Evolutionary conservation across 805 yeast genomes (phyloP), one percentile per base, ranked within the genome.

Genomic region (Nakazawaea anatomiae): DNA sequence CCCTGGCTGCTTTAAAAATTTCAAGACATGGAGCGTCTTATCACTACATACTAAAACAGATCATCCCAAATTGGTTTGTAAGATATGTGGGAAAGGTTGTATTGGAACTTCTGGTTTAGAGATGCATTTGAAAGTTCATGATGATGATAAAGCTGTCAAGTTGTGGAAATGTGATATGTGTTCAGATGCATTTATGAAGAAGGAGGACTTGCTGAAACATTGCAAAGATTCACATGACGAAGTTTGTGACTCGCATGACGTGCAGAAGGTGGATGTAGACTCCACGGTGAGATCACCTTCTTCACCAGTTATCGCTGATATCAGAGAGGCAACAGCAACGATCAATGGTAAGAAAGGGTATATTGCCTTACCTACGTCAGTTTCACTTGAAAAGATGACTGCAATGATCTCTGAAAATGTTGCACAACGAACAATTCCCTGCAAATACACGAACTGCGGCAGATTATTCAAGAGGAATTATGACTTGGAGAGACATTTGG

Each of bases 121-220:
- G 14, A 80, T 84, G 71, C 97, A 91, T 62, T 81, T 86, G 89
- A 66, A 74, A 42, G 69, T 82, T 25, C 96, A 90, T 64, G 82
- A 83, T 56, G 80, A 75, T 5, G 58, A 61, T 2, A 70, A 72
- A 14, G 74, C 72, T 10, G 67, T 74, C n/a, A 80, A 75, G 55
- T 66, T 80, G 39, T 87, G 95, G 92, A 76, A 76, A 51, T 89
- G 96, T 66, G 62, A 66, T 1, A 69, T 70, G 47, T 85, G 91
- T 64, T 62, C 50, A 6, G 62, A 65, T 14, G 68, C 74, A 32
- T 85, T 80, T 58, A 73, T 74, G 4, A 81, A 79, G 55, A 84
- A 85, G 52, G 72, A 72, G 10, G 85, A 78, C 43, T 68, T 87
- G 30, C 58, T 79, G 0, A 64, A 65, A 0, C 96, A 89, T 65